Percentiles rank a stretch among this genome's conserved stretches.
These are phyloP conservation scores for Passiflora organensis DNA, from an alignment of 345 rosid species.

Conservation along the genomic window DNA sequence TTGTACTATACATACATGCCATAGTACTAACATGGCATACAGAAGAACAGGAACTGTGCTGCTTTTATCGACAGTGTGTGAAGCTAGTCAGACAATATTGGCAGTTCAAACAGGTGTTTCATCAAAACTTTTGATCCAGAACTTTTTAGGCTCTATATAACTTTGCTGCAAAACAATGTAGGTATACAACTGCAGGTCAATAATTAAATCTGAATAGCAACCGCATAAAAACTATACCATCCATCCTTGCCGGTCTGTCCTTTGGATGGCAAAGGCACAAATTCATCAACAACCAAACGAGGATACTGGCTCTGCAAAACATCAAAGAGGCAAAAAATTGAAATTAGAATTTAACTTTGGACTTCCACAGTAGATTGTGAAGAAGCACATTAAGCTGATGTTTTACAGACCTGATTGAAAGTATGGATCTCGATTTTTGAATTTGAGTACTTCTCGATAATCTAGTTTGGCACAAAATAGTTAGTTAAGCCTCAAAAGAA, in stretches of 20 bases:
- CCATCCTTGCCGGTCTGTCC: conserved; percentile 90
- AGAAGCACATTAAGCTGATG: no score
- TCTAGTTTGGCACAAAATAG: conserved; percentile 40
- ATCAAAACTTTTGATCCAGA: no score
- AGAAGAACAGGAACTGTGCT: no score
- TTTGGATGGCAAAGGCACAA: conserved; percentile 77
- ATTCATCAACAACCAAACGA: conserved; percentile 79
- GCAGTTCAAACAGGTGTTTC: no score
- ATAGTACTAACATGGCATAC: no score
- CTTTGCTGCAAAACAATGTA: not conserved
- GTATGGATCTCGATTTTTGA: conserved; percentile 79
- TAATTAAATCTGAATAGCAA: not conserved
- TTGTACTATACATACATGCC: no score
- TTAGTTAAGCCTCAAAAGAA: conserved; percentile 9
- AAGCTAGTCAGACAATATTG: no score
- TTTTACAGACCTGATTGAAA: conserved; percentile 77
- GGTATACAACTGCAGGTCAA: not conserved
- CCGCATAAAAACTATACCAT: conserved; percentile 58
- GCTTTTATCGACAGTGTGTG: no score
- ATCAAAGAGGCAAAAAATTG: conserved; percentile 1
- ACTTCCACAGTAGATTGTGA: no score
- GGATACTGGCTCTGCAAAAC: conserved; percentile 91
- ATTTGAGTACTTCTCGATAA: conserved; percentile 76
- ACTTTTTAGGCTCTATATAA: not conserved
- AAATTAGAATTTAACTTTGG: no score